Evolutionary conservation across 2,329 filamentous ascomycete species (phyloP).

Genomic region (Coniochaeta sp.): DNA sequence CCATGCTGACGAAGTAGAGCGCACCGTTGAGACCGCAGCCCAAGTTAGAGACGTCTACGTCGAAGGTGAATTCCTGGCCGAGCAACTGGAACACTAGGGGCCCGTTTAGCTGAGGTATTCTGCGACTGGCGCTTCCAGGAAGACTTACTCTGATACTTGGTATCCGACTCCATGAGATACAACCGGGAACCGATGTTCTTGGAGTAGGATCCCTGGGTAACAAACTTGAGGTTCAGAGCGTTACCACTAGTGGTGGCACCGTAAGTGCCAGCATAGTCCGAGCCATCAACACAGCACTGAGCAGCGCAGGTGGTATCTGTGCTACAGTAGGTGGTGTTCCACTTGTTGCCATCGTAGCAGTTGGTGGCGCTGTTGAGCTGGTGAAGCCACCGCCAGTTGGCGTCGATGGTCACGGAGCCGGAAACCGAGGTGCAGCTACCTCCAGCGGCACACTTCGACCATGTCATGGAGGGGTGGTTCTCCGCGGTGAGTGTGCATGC

Average conservation of each 20-base stretch:
- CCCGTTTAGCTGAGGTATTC: not conserved
- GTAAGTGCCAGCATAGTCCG: conserved; percentile 43
- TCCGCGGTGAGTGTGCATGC: conserved; percentile 39
- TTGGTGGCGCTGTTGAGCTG: conserved; percentile 36
- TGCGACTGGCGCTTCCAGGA: too few species aligned
- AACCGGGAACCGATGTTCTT: conserved; percentile 48
- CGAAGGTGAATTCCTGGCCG: conserved; percentile 64
- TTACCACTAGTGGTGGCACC: conserved; percentile 45
- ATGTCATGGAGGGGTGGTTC: conserved; percentile 43
- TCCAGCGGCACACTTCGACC: conserved; percentile 42
- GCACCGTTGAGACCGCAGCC: conserved; percentile 67
- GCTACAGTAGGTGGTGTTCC: conserved; percentile 33
- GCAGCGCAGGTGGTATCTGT: conserved; percentile 34
- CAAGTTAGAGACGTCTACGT: conserved; percentile 61
- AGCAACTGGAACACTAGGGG: conserved; percentile 48
- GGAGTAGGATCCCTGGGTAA: conserved; percentile 39
- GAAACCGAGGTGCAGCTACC: conserved; percentile 41
- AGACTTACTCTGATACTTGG: conserved; percentile 46
- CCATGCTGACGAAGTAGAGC: conserved; percentile 59
- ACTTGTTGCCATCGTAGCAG: conserved; percentile 48
- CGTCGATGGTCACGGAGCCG: conserved; percentile 47
- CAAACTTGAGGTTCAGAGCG: conserved; percentile 47
- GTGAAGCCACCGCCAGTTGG: conserved; percentile 58
- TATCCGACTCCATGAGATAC: conserved; percentile 56
- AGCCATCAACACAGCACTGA: conserved; percentile 46